Conservation (phyloP, 139 green algal genomes). For the Volvox reticuliferus region DNA sequence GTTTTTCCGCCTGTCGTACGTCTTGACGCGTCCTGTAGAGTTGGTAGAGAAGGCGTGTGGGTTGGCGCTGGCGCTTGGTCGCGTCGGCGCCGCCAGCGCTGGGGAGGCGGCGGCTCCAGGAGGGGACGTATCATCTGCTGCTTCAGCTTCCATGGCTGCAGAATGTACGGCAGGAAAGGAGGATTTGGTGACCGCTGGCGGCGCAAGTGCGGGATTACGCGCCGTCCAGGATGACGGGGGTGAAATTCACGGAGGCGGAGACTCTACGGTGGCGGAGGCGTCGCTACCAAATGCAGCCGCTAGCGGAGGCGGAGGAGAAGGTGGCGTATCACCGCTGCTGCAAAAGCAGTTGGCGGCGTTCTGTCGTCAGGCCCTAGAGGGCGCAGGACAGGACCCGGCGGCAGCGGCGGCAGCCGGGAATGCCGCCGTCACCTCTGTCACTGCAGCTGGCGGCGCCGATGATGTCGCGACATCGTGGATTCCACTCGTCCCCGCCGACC, state of each 20-base stretch:
- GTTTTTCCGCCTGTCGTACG: no score
- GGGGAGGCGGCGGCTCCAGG: background rate
- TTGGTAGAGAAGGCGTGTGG: background rate
- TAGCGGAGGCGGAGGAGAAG: background rate
- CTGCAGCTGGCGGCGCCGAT: background rate
- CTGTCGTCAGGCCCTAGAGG: background rate
- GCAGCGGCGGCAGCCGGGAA: background rate
- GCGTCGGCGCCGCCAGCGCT: background rate
- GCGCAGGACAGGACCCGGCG: background rate
- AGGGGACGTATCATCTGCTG: background rate
- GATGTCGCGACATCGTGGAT: background rate
- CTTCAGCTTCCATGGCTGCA: no score
- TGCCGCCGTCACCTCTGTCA: background rate
- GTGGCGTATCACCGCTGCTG: conserved; percentile 28
- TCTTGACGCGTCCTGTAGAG: background rate
- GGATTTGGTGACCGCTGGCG: no score
- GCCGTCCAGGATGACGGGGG: background rate
- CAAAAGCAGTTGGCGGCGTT: background rate
- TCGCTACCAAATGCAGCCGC: background rate
- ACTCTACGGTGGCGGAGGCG: background rate
- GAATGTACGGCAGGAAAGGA: no score
- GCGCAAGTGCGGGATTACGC: no score
- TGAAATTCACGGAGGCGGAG: background rate
- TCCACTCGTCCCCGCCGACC: background rate
- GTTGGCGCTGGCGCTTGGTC: background rate